Percentiles rank a stretch among this genome's conserved stretches.
Conservation (phyloP, 495 filamentous ascomycete genomes). For the Cladorrhinum samala region DNA sequence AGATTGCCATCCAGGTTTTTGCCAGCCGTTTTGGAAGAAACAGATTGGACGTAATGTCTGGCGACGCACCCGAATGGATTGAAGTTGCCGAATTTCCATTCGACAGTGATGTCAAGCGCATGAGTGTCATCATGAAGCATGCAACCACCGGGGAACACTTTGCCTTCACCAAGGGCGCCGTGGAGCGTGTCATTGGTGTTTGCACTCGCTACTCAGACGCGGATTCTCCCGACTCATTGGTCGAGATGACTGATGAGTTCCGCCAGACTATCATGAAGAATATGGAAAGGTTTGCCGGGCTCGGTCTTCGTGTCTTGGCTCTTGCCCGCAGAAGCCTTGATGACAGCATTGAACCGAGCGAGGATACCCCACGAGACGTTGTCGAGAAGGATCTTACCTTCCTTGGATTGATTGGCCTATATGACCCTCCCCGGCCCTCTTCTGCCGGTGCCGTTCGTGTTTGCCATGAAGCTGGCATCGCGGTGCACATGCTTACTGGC, state of each 20-base stretch:
- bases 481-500: slow-evolving; percentile 78
- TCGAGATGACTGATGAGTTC: slow-evolving; percentile 51
- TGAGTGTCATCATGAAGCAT: slow-evolving; percentile 65
- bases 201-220: slow-evolving; percentile 19
- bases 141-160: slow-evolving; percentile 28
- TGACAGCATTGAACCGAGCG: slow-evolving; percentile 9
- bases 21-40: slow-evolving; percentile 63
- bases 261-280: slow-evolving; percentile 55
- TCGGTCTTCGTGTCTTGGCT: slow-evolving; percentile 72
- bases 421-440: slow-evolving; percentile 66
- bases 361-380: slow-evolving; percentile 35
- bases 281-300: slow-evolving; percentile 58
- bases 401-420: slow-evolving; percentile 61
- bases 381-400: slow-evolving; percentile 55
- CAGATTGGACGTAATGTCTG: slow-evolving; percentile 46
- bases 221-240: slow-evolving; percentile 33
- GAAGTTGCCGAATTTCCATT: slow-evolving; percentile 73
- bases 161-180: slow-evolving; percentile 74
- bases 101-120: slow-evolving; percentile 73
- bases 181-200: slow-evolving; percentile 60
- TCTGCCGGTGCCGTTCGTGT: slow-evolving; percentile 58
- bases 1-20: slow-evolving; percentile 77
- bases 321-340: slow-evolving; percentile 48
- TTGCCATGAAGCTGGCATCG: slow-evolving; percentile 65
- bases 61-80: slow-evolving; percentile 26